Conservation (phyloP, 768 basidiomycete species). For the Lyophyllum decastes region DNA sequence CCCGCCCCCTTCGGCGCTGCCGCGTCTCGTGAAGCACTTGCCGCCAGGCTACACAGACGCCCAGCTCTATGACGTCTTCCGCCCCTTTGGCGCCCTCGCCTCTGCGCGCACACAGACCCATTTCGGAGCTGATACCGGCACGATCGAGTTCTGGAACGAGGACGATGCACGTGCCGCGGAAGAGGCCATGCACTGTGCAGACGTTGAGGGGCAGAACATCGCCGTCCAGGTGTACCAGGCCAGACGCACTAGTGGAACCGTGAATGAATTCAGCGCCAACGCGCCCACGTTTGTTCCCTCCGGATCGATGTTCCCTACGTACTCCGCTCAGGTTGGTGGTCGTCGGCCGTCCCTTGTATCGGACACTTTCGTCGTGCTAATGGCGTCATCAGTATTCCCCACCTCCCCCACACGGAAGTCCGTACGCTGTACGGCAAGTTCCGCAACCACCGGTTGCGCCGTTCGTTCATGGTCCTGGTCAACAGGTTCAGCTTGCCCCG, state of each 20-base stretch:
- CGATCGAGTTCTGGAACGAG: slow-evolving; percentile 87
- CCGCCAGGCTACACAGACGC: slow-evolving; percentile 68
- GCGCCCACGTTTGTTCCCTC: slow-evolving; percentile 80
- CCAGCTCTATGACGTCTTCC: slow-evolving; percentile 82
- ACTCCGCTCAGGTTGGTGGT: slow-evolving; percentile 55
- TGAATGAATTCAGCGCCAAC: slow-evolving; percentile 69
- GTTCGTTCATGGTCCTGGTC: slow-evolving; percentile 86
- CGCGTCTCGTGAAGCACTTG: slow-evolving; percentile 84
- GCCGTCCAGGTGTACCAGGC: slow-evolving; percentile 79
- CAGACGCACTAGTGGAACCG: slow-evolving; percentile 52
- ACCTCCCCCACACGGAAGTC: slow-evolving; percentile 64
- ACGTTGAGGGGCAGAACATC: slow-evolving; percentile 83
- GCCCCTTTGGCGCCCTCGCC: slow-evolving; percentile 81
- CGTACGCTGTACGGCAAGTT: slow-evolving; percentile 46
- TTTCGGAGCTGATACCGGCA: slow-evolving; percentile 75
- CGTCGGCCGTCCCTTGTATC: neutral
- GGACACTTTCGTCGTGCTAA: neutral
- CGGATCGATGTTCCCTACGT: slow-evolving; percentile 58
- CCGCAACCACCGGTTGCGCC: slow-evolving; percentile 42
- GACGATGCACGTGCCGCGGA: slow-evolving; percentile 81
- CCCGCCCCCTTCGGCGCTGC: slow-evolving; percentile 74
- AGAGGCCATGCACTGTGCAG: slow-evolving; percentile 80
- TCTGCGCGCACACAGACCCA: slow-evolving; percentile 74
- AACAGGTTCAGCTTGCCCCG: slow-evolving; percentile 87
- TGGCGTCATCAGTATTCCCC: slow-evolving; percentile 53